Evolutionary conservation across 202 grass and related monocot genomes (phyloP), one percentile per base, ranked within the genome.

Genomic region (Brachypodium distachyon): DNA sequence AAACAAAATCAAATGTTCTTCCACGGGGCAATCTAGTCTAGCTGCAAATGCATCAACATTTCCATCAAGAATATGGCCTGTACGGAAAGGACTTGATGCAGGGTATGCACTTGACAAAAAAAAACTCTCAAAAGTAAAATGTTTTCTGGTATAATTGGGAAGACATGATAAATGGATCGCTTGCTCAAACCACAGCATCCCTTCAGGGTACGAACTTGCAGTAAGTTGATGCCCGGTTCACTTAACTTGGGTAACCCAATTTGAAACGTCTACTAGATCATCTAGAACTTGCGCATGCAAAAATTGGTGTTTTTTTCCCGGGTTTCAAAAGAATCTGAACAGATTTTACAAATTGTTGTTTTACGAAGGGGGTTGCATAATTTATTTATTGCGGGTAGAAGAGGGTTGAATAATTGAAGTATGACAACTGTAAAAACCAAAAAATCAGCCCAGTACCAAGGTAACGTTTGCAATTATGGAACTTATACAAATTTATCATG

Each of bases 321-420:
- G 7, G 32, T 7, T 26, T 53, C 31, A n/a, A 26, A 25, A 21
- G 61, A 22, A 67, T 26, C 3, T 13, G 43, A 73, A 40, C 14
- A 41, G 18, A 41, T 51, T 67, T 23, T 28, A 5, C 50, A 73
- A 13, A 13, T 8, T 79, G 61, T 56, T 58, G 14, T 38, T 7
- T 68, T 49, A 58, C 50, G n/a, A 67, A 89, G 90, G 90, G 65
- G 53, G 23, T 89, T 61, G 86, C 86, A 64, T 89, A 92, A 55
- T 81, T 92, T n/a, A n/a, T n/a, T n/a, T n/a, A n/a, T n/a, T n/a
- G n/a, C n/a, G n/a, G n/a, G n/a, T n/a, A n/a, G n/a, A 67, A 89
- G 90, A 86, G 65, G 53, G 23, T 89, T 61, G 86, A 89, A 64
- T 89, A 92, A 55, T 81, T 92, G 79, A 92, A 92, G 66, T 89